Percentiles rank a stretch among this genome's conserved stretches.
These are phyloP conservation scores for Rhynchosporium agropyri DNA, from an alignment of 2,329 filamentous ascomycete species.

Conservation along the genomic window DNA sequence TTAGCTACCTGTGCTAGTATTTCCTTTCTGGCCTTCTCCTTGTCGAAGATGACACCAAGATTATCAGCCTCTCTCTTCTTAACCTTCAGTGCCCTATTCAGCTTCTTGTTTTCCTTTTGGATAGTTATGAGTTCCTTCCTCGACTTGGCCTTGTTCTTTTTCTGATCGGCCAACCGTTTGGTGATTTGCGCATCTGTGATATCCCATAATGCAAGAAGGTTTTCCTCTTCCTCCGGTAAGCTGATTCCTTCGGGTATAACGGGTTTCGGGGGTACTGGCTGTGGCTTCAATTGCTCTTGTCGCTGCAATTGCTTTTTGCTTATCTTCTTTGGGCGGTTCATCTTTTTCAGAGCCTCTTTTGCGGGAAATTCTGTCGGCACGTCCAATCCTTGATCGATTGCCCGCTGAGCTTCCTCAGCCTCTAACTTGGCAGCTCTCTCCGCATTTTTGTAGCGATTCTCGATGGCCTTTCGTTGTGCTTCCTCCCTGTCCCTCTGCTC, in stretches of 20 bases:
- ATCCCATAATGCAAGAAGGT: constrained; percentile 43
- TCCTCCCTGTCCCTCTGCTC: constrained; percentile 20
- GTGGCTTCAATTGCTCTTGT: constrained; percentile 30
- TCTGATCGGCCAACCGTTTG: constrained; percentile 32
- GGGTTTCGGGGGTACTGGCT: constrained; percentile 35
- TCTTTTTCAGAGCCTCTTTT: constrained; percentile 16
- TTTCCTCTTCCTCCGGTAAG: constrained; percentile 40
- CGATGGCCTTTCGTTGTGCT: constrained; percentile 24
- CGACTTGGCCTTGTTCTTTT: constrained; percentile 30
- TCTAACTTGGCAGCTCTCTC: constrained; percentile 17
- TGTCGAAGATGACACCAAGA: constrained; percentile 34
- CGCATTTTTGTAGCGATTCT: constrained; percentile 22
- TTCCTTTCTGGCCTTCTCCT: constrained; percentile 32
- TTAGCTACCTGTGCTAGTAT: constrained; percentile 29
- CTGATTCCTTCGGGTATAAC: constrained; percentile 37
- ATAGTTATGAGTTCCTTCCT: constrained; percentile 31
- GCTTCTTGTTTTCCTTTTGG: constrained; percentile 36
- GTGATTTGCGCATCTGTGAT: constrained; percentile 40
- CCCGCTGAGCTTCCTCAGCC: constrained; percentile 11
- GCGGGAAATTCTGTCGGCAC: constrained; percentile 12
- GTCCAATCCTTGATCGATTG: constrained; percentile 8
- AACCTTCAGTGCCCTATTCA: constrained; percentile 38
- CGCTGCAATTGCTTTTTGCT: constrained; percentile 33
- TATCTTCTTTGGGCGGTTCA: constrained; percentile 23
- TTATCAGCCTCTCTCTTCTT: constrained; percentile 34